These are phyloP conservation scores for Hypoxylon fragiforme DNA, from an alignment of 495 filamentous ascomycete genomes.

Conservation along the genomic window DNA sequence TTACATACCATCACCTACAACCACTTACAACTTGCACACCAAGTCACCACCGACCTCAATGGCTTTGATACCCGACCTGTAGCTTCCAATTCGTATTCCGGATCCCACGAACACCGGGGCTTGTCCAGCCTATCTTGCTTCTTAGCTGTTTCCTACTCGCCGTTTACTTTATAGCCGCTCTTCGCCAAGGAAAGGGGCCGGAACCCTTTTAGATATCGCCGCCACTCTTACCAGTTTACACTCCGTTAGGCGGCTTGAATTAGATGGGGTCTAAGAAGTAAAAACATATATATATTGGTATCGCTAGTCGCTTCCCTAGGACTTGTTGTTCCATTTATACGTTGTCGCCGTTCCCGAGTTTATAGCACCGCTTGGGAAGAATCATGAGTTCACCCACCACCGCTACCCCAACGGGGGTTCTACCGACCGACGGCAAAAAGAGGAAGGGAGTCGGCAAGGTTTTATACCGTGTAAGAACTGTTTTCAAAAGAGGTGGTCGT, in stretches of 20 bases:
- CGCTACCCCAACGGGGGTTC: constrained; percentile 33
- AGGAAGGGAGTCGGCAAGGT: constrained; percentile 66
- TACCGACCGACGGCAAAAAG: constrained; percentile 54
- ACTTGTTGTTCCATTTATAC: neutral
- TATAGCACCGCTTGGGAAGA: neutral
- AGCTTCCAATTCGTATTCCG: neutral
- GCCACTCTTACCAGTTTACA: constrained; percentile 6
- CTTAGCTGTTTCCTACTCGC: no score
- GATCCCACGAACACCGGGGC: neutral
- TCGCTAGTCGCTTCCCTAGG: neutral
- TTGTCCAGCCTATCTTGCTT: no score
- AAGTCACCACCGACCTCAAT: constrained; percentile 11
- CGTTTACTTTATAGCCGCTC: neutral
- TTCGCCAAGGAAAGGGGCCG: constrained; percentile 14
- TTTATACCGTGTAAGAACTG: constrained; percentile 65
- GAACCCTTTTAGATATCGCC: constrained; percentile 13
- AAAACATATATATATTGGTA: constrained; percentile 2
- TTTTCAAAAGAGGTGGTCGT: constrained; percentile 56
- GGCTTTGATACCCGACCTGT: constrained; percentile 12
- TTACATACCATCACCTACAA: no score
- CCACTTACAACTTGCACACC: no score
- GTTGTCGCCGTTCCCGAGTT: neutral
- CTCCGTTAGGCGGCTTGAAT: constrained; percentile 12
- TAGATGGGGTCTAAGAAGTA: constrained; percentile 3
- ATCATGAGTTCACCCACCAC: constrained; percentile 49